Evolutionary conservation across 1,139 yeast species (phyloP).

Genomic region (Magnusiomyces sp.): DNA sequence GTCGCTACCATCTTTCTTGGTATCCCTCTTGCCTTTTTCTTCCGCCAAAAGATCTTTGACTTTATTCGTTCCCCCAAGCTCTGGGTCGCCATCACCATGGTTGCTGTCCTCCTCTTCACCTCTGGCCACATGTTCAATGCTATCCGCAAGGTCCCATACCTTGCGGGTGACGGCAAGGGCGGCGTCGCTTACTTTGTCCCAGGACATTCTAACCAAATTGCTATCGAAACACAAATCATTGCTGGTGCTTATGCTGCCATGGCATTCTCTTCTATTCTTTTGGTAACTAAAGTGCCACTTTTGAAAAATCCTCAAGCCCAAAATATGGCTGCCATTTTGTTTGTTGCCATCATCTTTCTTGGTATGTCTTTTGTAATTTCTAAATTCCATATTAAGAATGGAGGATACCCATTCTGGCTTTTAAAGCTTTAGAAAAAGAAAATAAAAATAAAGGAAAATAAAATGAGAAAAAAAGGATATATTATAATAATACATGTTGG

Average conservation of each 20-base stretch:
- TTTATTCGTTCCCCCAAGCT: constrained; percentile 39
- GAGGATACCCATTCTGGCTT: constrained; percentile 33
- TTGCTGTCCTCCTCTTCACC: constrained; percentile 60
- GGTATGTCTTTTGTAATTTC: constrained; percentile 44
- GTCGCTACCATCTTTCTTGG: constrained; percentile 30
- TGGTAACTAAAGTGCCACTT: constrained; percentile 45
- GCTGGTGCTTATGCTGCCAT: constrained; percentile 31
- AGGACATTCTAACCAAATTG: constrained; percentile 70
- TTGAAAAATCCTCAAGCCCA: constrained; percentile 37
- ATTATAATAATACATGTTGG: background rate
- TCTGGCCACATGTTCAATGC: constrained; percentile 92
- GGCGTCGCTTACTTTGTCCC: constrained; percentile 52
- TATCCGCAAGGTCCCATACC: constrained; percentile 69
- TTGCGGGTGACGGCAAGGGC: constrained; percentile 51
- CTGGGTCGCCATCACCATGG: constrained; percentile 60
- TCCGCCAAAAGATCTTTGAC: constrained; percentile 25
- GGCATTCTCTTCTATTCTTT: constrained; percentile 36
- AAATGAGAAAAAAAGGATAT: background rate
- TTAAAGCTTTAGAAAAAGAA: constrained; percentile 8
- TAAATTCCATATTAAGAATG: constrained; percentile 47
- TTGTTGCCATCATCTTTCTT: constrained; percentile 37
- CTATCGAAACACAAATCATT: constrained; percentile 46
- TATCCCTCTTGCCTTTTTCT: constrained; percentile 21
- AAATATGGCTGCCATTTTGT: constrained; percentile 38
- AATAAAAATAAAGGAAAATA: background rate